Percentiles rank a stretch among this genome's conserved stretches.
These are phyloP conservation scores for Sparassis latifolia DNA, from an alignment of 1,284 basidiomycete genomes.

Conservation along the genomic window DNA sequence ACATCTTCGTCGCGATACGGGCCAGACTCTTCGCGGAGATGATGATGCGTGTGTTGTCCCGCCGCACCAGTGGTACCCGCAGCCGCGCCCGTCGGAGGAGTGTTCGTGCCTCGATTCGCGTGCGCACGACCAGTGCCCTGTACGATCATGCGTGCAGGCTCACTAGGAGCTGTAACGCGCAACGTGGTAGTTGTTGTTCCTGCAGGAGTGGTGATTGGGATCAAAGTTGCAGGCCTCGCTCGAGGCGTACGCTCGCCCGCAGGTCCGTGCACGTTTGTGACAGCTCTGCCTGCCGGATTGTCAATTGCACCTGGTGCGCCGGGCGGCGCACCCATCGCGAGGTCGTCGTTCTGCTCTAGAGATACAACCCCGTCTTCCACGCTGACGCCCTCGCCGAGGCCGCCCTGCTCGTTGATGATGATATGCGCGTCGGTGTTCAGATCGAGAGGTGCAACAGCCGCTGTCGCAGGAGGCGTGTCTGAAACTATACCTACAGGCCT, in stretches of 20 bases:
- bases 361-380: slow-evolving; percentile 69
- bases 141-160: slow-evolving; percentile 1
- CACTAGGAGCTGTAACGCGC: slow-evolving; percentile 5
- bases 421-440: slow-evolving; percentile 55
- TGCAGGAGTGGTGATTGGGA: slow-evolving; percentile 17
- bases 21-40: slow-evolving; percentile 39
- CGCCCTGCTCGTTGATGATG: slow-evolving; percentile 53
- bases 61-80: not conserved
- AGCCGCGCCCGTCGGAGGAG: not conserved
- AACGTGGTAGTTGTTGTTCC: slow-evolving; percentile 10
- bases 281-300: slow-evolving; percentile 24
- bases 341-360: slow-evolving; percentile 67
- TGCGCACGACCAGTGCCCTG: slow-evolving; percentile 6
- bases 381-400: slow-evolving; percentile 40
- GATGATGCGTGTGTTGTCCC: slow-evolving; percentile 22
- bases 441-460: slow-evolving; percentile 35
- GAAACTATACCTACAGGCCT: slow-evolving; percentile 61
- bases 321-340: slow-evolving; percentile 81
- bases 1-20: slow-evolving; percentile 95
- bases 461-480: slow-evolving; percentile 33
- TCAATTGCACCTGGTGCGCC: slow-evolving; percentile 74
- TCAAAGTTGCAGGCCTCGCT: slow-evolving; percentile 21
- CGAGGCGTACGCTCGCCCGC: slow-evolving; percentile 26
- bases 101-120: slow-evolving; percentile 12
- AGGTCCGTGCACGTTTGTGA: slow-evolving; percentile 18